phyloP scores from a whole-genome alignment of 495 filamentous ascomycete species.

The Podospora sp. region DNA sequence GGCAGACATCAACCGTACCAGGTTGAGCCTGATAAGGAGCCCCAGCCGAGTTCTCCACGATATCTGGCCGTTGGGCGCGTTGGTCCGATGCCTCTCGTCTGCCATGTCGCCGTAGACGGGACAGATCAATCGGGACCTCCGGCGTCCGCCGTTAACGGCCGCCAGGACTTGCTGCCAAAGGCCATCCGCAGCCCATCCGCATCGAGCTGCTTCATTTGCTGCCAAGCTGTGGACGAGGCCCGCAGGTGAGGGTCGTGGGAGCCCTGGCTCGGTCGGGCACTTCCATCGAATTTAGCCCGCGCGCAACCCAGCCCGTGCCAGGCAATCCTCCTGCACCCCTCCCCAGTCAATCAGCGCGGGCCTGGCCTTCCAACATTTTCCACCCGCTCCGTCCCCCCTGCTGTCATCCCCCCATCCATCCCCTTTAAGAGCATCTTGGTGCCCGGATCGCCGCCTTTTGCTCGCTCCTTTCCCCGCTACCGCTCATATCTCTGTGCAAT shows the following conservation, averaged over 20 bases:
- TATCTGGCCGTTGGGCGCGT: neutral
- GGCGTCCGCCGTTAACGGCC: neutral
- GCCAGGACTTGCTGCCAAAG: neutral
- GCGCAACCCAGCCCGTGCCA: conserved; percentile 10
- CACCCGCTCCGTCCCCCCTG: conserved; percentile 27
- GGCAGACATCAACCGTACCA: no score
- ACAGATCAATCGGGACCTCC: neutral
- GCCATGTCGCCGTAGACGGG: neutral
- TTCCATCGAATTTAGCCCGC: conserved; percentile 15
- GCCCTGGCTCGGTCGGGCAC: neutral
- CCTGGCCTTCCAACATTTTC: conserved; percentile 36
- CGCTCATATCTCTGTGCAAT: conserved; percentile 26
- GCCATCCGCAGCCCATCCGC: neutral
- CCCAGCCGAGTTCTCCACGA: neutral
- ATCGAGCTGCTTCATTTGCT: no score
- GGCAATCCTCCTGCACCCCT: conserved; percentile 17
- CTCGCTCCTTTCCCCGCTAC: conserved; percentile 27
- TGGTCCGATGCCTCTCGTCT: neutral
- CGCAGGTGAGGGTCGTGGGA: conserved; percentile 10
- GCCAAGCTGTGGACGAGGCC: neutral
- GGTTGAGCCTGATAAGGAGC: neutral
- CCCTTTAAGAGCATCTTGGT: conserved; percentile 30
- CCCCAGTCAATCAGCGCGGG: conserved; percentile 14
- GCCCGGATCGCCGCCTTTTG: conserved; percentile 30
- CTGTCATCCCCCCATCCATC: conserved; percentile 20